Base-by-base conservation (phyloP, 352 stramenopile genomes). In the Phytophthora podocarpi region DNA sequence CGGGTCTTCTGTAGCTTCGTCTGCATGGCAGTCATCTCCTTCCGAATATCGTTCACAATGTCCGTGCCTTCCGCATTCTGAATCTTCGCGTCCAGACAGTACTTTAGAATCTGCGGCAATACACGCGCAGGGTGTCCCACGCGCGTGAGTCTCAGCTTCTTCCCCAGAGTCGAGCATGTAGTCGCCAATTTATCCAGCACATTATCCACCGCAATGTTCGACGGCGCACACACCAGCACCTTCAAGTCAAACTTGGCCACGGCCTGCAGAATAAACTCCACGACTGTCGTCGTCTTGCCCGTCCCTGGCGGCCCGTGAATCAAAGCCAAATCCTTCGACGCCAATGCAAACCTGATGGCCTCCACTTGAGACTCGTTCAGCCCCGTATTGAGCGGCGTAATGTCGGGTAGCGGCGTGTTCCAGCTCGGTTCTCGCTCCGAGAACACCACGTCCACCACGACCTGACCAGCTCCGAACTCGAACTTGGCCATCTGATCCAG, bases 191-290 rank as follows among this genome's bases (percentile, higher is more conserved):
- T 95, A 71, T 98, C 94, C 31, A 99, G 74, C 7, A 99, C 85
- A 72, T 99, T 99, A 78, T 99, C 97, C 12, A 99, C 97, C 2
- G 97, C 97, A 31, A 99, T 96, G 78, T 99, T 99, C 37, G 95
- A 99, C 27, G 97, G 97, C 53, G 97, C 97, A 46, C 93, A 98
- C 4, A 99, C 96, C 16, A 99, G 78, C 13, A 99, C 88, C 55
- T 94, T 96, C 65, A 93, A 85, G 5, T 90, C 55, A 50, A 87
- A 89, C 12, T 68, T 65, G 24, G 79, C 66, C 10, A 99, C 94
- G 12, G 91, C 92, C 68, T 98, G 96, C 13, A 88, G 62, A 56
- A 99, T 98, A 18, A 99, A 82, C 67, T 99, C 97, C 11, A 98
- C 95, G 7, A 99, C 80, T 9, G 97, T 98, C 45, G 95, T 99